Percentiles rank a stretch among this genome's conserved stretches.
Evolutionary conservation across 495 filamentous ascomycete genomes (phyloP).

Genomic region (Aspergillus campestris): DNA sequence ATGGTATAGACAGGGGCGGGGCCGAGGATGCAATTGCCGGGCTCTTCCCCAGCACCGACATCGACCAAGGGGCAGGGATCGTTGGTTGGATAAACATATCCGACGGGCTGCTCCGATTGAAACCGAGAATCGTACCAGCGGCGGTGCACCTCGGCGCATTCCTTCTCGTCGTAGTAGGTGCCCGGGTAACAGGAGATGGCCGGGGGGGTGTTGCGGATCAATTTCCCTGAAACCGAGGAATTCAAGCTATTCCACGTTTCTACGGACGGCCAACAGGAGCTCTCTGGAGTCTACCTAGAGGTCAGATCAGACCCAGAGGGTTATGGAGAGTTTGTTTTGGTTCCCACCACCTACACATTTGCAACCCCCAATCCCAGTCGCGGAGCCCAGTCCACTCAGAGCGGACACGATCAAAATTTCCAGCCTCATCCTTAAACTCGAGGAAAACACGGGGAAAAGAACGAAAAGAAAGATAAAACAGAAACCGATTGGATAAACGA

Average conservation of each 20-base stretch:
- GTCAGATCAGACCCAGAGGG: neutral
- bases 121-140: conserved; percentile 23
- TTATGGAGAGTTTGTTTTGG: neutral
- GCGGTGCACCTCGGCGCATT: conserved; percentile 17
- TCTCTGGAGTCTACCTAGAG: conserved; percentile 18
- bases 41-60: conserved; percentile 22
- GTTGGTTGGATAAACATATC: conserved; percentile 22
- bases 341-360: conserved; percentile 8
- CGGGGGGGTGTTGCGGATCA: conserved; percentile 43
- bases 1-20: conserved; percentile 19
- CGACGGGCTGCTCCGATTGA: conserved; percentile 19
- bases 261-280: conserved; percentile 32
- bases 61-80: conserved; percentile 23
- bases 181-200: conserved; percentile 48
- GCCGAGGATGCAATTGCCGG: conserved; percentile 14
- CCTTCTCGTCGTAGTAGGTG: conserved; percentile 13
- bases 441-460: too few relatives aligned
- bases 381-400: neutral
- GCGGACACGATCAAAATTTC: neutral
- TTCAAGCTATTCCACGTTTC: conserved; percentile 36
- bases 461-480: too few relatives aligned
- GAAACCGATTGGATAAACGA: too few relatives aligned
- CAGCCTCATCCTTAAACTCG: too few relatives aligned
- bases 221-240: conserved; percentile 36
- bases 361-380: neutral